Base-by-base conservation (phyloP, 2,329 filamentous ascomycete genomes). In the Sphaceloma murrayae region DNA sequence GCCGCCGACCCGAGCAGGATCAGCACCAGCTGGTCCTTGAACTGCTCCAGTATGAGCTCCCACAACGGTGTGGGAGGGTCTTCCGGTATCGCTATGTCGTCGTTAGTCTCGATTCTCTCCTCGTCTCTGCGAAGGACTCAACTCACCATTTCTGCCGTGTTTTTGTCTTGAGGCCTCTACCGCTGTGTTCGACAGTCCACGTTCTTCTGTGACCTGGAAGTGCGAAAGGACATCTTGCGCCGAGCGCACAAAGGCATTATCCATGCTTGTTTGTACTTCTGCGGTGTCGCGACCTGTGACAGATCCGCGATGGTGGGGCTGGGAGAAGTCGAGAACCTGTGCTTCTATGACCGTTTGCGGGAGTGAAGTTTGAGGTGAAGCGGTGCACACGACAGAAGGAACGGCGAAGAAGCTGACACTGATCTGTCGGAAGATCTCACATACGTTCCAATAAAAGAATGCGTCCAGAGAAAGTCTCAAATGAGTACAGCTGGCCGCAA, bases 11-110 rank as follows among this genome's bases (percentile, higher is more conserved):
- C 91, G 39, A 98, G 76, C 16, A 98, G 74, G 55, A 98, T 98
- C 44, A 98, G 76, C 54, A 98, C 91, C 36, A 98, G 78, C 66
- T 98, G 91, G 62, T 98, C 91, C 67, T 98, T 95, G 75, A 98
- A 98, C 64, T 98, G 91, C 67, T 98, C 91, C 48, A 98, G 75
- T 46, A 98, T 85, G 51, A 98, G 80, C 67, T 96, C 78, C 91
- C 89, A 98, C 36, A 98, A 63, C 29, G 91, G 91, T 22, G 91
- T 98, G 2, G 91, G 87, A 44, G 91, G 91, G 53, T 98, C 91
- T 68, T 98, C 91, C 34, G 78, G 75, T 46, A 85, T 72, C 46
- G 80, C 80, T 85, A 40, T 32, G 2, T 9, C 26, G 21, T 6
- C 40, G 48, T 58, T 33, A 58, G 52, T 47, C n/a, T n/a, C n/a